A percentile compares a stretch with the other conserved stretches of the same genome.
Conservation (phyloP, 345 rosid species). For the Murraya paniculata region DNA sequence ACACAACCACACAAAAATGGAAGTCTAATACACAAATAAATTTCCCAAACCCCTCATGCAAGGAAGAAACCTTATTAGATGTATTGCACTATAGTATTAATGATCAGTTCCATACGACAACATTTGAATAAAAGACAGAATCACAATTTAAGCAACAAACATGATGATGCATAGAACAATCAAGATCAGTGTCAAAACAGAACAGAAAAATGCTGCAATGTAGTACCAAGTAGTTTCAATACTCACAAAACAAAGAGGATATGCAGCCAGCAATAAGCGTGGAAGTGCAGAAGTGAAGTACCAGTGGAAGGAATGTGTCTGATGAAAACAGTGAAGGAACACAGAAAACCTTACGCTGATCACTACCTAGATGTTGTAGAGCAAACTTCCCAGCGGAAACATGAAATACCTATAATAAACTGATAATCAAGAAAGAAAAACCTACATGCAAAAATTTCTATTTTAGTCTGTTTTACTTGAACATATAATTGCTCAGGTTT, state of each 20-base stretch:
- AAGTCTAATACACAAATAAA: too few species aligned
- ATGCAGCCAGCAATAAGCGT: conserved; percentile 75
- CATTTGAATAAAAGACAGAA: not conserved
- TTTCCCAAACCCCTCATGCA: too few species aligned
- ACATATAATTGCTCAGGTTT: not conserved
- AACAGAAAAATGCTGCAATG: not conserved
- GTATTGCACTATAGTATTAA: not conserved
- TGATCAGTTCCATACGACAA: not conserved
- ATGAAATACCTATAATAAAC: not conserved
- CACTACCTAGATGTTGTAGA: not conserved
- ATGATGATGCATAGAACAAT: not conserved
- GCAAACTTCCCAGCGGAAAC: not conserved
- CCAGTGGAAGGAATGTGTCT: conserved; percentile 91
- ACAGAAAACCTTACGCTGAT: not conserved
- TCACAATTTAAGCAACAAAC: conserved; percentile 5
- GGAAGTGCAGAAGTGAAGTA: conserved; percentile 98
- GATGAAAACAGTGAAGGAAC: conserved; percentile 37
- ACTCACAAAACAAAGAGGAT: conserved; percentile 88
- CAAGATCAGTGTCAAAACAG: not conserved
- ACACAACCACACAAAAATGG: too few species aligned
- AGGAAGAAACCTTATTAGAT: not conserved
- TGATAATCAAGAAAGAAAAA: not conserved
- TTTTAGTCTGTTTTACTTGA: not conserved
- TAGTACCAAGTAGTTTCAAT: conserved; percentile 11
- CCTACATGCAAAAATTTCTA: not conserved